Conservation (phyloP, 177 flowering plant species). For the Telopea speciosissima region DNA sequence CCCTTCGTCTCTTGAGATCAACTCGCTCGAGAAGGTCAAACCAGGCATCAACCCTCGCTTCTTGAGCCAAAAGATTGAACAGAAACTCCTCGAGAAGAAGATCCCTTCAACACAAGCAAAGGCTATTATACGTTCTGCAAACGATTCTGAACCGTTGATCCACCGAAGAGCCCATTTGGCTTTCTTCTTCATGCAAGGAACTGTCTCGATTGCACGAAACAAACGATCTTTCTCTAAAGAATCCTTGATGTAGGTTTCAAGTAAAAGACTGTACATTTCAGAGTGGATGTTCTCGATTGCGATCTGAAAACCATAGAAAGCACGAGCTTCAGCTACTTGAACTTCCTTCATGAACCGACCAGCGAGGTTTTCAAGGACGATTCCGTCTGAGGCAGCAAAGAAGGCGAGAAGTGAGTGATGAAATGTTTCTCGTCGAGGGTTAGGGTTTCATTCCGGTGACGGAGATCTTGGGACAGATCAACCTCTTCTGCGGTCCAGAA, state of each 20-base stretch:
- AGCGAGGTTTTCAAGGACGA: too few relatives aligned
- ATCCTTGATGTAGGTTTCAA: too few relatives aligned
- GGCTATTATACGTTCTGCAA: constrained; percentile 29
- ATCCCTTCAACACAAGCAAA: constrained; percentile 13
- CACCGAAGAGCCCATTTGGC: too few relatives aligned
- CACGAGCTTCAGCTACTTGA: too few relatives aligned
- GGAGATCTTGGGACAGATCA: constrained; percentile 52
- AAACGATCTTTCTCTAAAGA: too few relatives aligned
- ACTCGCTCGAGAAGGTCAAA: constrained; percentile 3
- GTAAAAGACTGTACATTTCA: too few relatives aligned
- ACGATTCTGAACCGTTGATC: too few relatives aligned
- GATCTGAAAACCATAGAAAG: too few relatives aligned
- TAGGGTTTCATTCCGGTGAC: constrained; percentile 47
- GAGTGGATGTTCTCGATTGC: too few relatives aligned
- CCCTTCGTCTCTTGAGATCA: constrained; percentile 14
- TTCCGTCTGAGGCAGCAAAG: constrained; percentile 79
- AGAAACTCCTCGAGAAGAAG: not conserved
- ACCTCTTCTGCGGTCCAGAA: constrained; percentile 83
- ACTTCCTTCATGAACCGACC: too few relatives aligned
- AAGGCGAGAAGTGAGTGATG: constrained; percentile 63
- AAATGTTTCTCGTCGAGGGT: constrained; percentile 53
- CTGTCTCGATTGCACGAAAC: too few relatives aligned
- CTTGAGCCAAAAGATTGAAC: constrained; percentile 21
- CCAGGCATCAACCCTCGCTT: constrained; percentile 26
- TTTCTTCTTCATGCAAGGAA: too few relatives aligned